Percentiles rank a stretch among this genome's conserved stretches.
Conservation (phyloP, 2,329 filamentous ascomycete species). For the Endocalyx cinctus region DNA sequence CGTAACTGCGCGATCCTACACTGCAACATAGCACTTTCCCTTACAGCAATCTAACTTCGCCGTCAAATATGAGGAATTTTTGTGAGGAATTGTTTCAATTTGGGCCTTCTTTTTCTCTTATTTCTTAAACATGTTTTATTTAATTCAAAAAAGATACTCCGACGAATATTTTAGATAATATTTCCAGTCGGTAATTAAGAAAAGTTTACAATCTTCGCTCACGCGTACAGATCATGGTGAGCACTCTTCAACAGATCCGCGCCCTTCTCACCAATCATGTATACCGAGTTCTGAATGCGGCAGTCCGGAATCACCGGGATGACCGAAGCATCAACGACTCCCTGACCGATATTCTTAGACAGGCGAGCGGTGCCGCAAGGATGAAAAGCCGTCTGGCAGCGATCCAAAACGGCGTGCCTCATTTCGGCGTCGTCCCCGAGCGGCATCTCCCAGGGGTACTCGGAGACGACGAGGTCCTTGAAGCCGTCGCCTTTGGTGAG, state of each 20-base stretch:
- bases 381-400: constrained; percentile 56
- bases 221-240: too few relatives aligned
- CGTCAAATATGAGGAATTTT: too few relatives aligned
- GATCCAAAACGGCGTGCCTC: constrained; percentile 51
- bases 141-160: too few relatives aligned
- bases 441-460: constrained; percentile 60
- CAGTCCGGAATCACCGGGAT: constrained; percentile 52
- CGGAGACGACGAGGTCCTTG: constrained; percentile 45
- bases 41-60: too few relatives aligned
- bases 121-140: too few relatives aligned
- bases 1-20: too few relatives aligned
- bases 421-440: constrained; percentile 50
- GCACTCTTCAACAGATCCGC: constrained; percentile 2
- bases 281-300: constrained; percentile 58
- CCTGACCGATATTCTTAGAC: constrained; percentile 44
- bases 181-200: too few relatives aligned
- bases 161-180: too few relatives aligned
- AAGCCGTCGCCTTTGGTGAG: constrained; percentile 52
- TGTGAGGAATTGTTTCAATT: too few relatives aligned
- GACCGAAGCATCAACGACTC: constrained; percentile 52
- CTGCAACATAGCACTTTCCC: too few relatives aligned
- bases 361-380: constrained; percentile 53
- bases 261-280: constrained; percentile 53
- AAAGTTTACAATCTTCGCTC: too few relatives aligned
- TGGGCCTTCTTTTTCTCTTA: too few relatives aligned